Percentiles rank a stretch among this genome's conserved stretches.
Evolutionary conservation across 2,329 filamentous ascomycete species (phyloP).

Genomic region (Alternaria sp.): DNA sequence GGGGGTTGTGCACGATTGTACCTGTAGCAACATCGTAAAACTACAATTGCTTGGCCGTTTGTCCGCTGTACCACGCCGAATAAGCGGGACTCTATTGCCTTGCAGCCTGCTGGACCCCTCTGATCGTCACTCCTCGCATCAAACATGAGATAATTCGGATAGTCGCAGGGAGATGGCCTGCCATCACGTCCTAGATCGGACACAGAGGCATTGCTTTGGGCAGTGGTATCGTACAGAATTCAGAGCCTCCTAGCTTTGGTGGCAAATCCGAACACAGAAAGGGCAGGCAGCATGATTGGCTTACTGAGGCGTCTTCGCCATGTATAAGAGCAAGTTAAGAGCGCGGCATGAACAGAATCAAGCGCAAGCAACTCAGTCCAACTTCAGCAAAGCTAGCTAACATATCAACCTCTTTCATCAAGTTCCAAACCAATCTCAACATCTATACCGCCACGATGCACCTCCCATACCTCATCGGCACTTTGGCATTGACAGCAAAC

Average conservation of each 20-base stretch:
- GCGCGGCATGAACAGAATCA: neutral
- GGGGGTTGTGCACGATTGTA: constrained; percentile 30
- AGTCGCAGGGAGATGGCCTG: constrained; percentile 19
- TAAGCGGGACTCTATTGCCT: constrained; percentile 21
- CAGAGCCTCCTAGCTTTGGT: constrained; percentile 11
- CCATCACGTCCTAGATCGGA: constrained; percentile 8
- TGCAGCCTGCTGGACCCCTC: constrained; percentile 11
- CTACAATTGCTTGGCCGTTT: constrained; percentile 20
- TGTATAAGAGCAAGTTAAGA: constrained; percentile 23
- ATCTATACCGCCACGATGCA: constrained; percentile 25
- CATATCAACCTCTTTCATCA: neutral
- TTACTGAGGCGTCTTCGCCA: neutral
- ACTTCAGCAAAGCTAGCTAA: neutral
- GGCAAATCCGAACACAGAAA: constrained; percentile 3
- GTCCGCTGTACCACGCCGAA: constrained; percentile 24
- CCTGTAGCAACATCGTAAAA: constrained; percentile 25
- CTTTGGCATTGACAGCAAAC: constrained; percentile 24
- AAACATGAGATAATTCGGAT: constrained; percentile 1
- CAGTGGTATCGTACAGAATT: constrained; percentile 25
- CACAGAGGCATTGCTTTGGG: constrained; percentile 24
- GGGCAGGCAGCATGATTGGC: constrained; percentile 5
- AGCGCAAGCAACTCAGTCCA: constrained; percentile 2
- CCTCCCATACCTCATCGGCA: constrained; percentile 24
- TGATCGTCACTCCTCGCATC: constrained; percentile 6
- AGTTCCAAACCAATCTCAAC: neutral